A percentile compares a stretch with the other conserved stretches of the same genome.
Conservation (phyloP, 2,329 filamentous ascomycete species). For the Fusarium zealandicum region DNA sequence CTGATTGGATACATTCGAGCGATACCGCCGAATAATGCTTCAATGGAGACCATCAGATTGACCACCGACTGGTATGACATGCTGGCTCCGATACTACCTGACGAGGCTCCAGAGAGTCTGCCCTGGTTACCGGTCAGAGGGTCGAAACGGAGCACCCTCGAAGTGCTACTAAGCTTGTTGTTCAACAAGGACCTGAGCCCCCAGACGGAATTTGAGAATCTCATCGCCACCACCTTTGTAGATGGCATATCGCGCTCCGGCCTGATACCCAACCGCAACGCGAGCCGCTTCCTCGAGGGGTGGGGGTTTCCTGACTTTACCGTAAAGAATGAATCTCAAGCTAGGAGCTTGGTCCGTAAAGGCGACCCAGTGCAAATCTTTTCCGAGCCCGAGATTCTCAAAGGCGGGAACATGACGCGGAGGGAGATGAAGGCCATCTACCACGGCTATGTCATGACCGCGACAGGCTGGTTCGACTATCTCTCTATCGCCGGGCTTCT, state of each 20-base stretch:
- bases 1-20: not conserved
- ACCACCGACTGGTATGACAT: not conserved
- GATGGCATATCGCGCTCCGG: not conserved
- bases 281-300: not conserved
- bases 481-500: not conserved
- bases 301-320: not conserved
- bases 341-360: not conserved
- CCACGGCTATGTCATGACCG: conserved; percentile 2
- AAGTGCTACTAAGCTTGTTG: not conserved
- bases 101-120: not conserved
- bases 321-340: not conserved
- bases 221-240: not conserved
- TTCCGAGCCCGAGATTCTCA: not conserved
- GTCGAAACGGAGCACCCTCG: not conserved
- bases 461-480: not conserved
- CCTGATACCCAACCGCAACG: not conserved
- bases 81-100: not conserved
- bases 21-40: not conserved
- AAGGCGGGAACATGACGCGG: not conserved
- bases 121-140: not conserved
- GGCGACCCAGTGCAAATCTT: not conserved
- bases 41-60: not conserved
- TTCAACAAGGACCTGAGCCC: not conserved
- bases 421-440: not conserved
- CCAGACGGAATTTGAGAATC: not conserved